Percentiles rank a stretch among this genome's conserved stretches.
These are phyloP conservation scores for Viridothelium virens DNA, from an alignment of 495 filamentous ascomycete species.

Conservation along the genomic window DNA sequence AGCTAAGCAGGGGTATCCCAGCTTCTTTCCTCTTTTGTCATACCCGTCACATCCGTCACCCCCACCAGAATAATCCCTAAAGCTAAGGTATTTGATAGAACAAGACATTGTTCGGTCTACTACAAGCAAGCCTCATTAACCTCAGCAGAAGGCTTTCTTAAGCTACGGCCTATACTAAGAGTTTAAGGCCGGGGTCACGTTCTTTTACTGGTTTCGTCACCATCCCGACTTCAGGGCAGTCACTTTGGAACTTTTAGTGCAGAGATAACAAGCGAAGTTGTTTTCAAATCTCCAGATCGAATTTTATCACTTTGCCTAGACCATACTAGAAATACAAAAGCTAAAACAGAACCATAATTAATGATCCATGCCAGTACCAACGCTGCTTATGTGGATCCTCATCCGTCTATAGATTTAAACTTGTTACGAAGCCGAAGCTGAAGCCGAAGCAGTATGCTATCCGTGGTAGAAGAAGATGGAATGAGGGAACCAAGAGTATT, in stretches of 20 bases:
- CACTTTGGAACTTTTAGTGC: too few relatives aligned
- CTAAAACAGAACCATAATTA: conserved; percentile 9
- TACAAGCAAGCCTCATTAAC: too few relatives aligned
- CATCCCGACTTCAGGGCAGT: too few relatives aligned
- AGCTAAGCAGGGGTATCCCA: conserved; percentile 2
- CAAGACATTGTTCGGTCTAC: too few relatives aligned
- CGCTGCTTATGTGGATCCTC: conserved; percentile 3
- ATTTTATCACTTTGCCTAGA: conserved; percentile 1
- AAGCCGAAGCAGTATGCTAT: neutral
- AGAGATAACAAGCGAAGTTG: neutral
- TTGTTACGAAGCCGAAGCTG: neutral
- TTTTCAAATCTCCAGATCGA: conserved; percentile 6
- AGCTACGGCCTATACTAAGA: too few relatives aligned
- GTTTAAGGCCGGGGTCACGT: too few relatives aligned
- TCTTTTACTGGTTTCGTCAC: too few relatives aligned
- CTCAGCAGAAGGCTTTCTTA: too few relatives aligned
- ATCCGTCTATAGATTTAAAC: neutral
- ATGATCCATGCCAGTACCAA: neutral
- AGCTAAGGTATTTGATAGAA: too few relatives aligned
- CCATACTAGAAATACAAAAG: conserved; percentile 11
- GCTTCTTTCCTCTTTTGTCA: neutral
- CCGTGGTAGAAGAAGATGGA: neutral
- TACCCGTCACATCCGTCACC: neutral
- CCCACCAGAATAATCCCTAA: neutral
- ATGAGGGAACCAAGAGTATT: neutral